phyloP scores from a whole-genome alignment of 2,329 filamentous ascomycete species.

The Calonectria hongkongensis region DNA sequence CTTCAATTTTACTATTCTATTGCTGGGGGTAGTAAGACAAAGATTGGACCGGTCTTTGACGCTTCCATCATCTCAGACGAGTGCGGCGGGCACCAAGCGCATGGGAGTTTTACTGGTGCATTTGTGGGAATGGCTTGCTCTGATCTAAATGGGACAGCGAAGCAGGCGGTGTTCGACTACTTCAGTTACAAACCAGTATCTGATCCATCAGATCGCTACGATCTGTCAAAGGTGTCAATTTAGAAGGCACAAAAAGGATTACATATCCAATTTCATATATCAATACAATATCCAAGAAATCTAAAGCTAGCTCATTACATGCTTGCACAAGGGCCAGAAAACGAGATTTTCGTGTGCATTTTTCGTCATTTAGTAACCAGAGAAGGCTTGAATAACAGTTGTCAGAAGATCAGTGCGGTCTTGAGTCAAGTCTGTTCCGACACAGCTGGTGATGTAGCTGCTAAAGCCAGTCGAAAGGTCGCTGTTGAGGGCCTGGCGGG shows the following conservation, averaged over 20 bases:
- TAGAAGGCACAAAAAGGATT: not conserved
- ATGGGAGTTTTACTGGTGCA: constrained; percentile 79
- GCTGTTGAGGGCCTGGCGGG: constrained; percentile 56
- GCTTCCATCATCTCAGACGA: constrained; percentile 77
- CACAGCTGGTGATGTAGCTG: constrained; percentile 68
- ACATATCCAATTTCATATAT: not conserved
- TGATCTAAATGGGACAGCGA: constrained; percentile 71
- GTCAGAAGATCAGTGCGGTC: constrained; percentile 65
- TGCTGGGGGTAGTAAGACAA: constrained; percentile 64
- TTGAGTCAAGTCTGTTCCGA: constrained; percentile 60
- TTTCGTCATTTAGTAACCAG: not conserved
- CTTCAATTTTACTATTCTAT: constrained; percentile 76
- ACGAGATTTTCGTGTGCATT: not conserved
- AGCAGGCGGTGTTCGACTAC: constrained; percentile 69
- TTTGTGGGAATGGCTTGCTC: constrained; percentile 75
- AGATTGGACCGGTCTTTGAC: constrained; percentile 74
- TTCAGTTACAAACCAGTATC: constrained; percentile 70
- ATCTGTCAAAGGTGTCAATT: not conserved
- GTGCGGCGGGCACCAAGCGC: constrained; percentile 76
- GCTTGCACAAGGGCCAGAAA: not conserved
- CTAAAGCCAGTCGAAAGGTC: constrained; percentile 65
- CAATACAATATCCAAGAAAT: constrained; percentile 17
- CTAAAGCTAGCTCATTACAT: constrained; percentile 15
- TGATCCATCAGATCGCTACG: constrained; percentile 57
- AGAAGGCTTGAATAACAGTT: constrained; percentile 68